phyloP scores from a whole-genome alignment of 139 green algal species.

The Marvania coccoides region DNA sequence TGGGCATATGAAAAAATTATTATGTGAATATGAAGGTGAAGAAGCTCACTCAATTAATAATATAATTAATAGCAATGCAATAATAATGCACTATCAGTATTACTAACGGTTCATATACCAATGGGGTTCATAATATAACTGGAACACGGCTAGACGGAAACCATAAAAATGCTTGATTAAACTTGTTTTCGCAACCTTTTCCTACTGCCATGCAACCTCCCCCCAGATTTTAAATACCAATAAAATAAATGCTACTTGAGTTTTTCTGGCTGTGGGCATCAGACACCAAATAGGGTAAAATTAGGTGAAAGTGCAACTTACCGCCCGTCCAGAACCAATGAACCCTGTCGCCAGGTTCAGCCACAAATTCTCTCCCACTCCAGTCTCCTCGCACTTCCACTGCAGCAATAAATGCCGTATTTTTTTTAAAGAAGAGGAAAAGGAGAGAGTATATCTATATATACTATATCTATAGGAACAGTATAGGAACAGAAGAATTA shows the following conservation, averaged over 20 bases:
- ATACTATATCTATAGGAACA: background rate
- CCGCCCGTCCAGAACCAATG: conserved; percentile 86
- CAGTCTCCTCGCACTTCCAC: conserved; percentile 89
- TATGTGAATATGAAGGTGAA: too few relatives aligned
- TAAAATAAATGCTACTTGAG: background rate
- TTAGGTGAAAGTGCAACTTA: too few relatives aligned
- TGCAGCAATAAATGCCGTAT: conserved; percentile 14
- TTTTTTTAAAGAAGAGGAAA: too few relatives aligned
- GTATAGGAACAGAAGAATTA: background rate
- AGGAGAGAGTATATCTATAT: background rate
- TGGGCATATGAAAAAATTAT: background rate
- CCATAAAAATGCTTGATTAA: too few relatives aligned
- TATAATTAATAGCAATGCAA: too few relatives aligned
- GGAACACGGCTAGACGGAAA: too few relatives aligned
- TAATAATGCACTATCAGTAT: too few relatives aligned
- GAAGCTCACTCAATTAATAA: too few relatives aligned
- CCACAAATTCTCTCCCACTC: conserved; percentile 93
- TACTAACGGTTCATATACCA: too few relatives aligned
- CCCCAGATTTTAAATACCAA: background rate
- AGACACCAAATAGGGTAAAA: background rate
- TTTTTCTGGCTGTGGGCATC: too few relatives aligned
- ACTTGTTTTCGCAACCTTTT: background rate
- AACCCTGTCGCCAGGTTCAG: conserved; percentile 93
- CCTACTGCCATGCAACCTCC: background rate
- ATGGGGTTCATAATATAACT: too few relatives aligned